These are phyloP conservation scores for Mayamaea pseudoterrestris DNA, from an alignment of 108 stramenopile genomes.

Conservation along the genomic window DNA sequence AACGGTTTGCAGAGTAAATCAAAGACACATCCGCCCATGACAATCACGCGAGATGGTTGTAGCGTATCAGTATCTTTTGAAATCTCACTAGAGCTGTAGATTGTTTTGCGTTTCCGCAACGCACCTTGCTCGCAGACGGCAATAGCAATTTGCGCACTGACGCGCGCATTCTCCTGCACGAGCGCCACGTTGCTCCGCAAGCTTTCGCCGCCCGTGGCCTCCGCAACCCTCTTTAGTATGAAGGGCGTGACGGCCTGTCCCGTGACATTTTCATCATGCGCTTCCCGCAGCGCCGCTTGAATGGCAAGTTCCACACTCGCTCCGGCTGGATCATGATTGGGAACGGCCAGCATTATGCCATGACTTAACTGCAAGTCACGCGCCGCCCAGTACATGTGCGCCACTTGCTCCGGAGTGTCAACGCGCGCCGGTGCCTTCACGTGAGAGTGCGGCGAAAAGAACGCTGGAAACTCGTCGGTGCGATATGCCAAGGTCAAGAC, in stretches of 20 bases:
- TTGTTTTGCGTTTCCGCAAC: background rate
- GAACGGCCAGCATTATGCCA: slow-evolving; percentile 92
- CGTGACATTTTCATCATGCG: slow-evolving; percentile 41
- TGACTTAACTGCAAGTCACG: slow-evolving; percentile 33
- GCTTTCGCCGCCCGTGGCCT: slow-evolving; percentile 64
- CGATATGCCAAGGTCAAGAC: slow-evolving; percentile 77
- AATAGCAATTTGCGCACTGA: slow-evolving; percentile 85
- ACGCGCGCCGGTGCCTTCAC: slow-evolving; percentile 49
- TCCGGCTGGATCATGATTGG: slow-evolving; percentile 86
- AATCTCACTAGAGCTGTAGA: background rate
- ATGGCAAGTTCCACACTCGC: slow-evolving; percentile 78
- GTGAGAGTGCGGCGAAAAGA: slow-evolving; percentile 83
- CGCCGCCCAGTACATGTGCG: slow-evolving; percentile 40
- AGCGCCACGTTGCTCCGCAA: slow-evolving; percentile 85
- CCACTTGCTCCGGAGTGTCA: slow-evolving; percentile 63
- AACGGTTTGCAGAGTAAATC: slow-evolving; percentile 58
- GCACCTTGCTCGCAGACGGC: slow-evolving; percentile 29
- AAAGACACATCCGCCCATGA: slow-evolving; percentile 76
- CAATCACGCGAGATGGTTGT: slow-evolving; percentile 35
- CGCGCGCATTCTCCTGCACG: slow-evolving; percentile 79
- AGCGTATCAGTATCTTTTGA: background rate
- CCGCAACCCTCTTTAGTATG: slow-evolving; percentile 68
- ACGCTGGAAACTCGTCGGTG: slow-evolving; percentile 90
- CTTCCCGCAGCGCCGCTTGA: slow-evolving; percentile 60
- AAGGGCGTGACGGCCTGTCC: slow-evolving; percentile 93